A percentile compares a stretch with the other conserved stretches of the same genome.
These are phyloP conservation scores for Thuidium tamariscinum DNA, from an alignment of 225 moss, liverwort and hornwort genomes.

Conservation along the genomic window DNA sequence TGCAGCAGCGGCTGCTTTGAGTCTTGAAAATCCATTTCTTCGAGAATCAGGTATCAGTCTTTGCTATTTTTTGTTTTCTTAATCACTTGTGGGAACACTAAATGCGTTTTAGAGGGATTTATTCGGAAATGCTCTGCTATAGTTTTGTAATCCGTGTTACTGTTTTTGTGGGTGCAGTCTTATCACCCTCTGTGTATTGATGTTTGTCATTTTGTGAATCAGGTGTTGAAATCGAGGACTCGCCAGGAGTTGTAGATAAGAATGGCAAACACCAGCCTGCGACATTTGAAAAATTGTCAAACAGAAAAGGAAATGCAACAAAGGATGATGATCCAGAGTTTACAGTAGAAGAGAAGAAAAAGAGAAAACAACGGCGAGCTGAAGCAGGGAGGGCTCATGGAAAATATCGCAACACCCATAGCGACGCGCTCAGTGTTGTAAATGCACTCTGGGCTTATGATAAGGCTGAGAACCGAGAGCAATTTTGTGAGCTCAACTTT, in stretches of 20 bases:
- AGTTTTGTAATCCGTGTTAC: neutral
- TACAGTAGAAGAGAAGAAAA: slow-evolving; percentile 47
- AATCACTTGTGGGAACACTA: neutral
- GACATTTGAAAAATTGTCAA: neutral
- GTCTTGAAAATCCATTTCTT: slow-evolving; percentile 89
- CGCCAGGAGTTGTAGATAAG: neutral
- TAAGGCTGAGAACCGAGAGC: slow-evolving; percentile 51
- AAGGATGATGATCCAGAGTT: slow-evolving; percentile 24
- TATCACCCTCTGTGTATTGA: neutral
- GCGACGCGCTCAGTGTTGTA: slow-evolving; percentile 75
- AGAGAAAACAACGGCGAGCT: slow-evolving; percentile 55
- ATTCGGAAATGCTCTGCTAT: neutral
- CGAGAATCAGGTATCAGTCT: slow-evolving; percentile 47
- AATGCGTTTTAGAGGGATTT: neutral
- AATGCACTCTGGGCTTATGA: slow-evolving; percentile 86
- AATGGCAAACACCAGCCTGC: neutral
- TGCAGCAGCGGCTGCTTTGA: slow-evolving; percentile 79
- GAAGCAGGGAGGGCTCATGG: slow-evolving; percentile 74
- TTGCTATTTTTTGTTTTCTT: neutral
- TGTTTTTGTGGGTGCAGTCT: neutral
- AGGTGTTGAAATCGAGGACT: slow-evolving; percentile 36
- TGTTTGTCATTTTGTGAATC: neutral
- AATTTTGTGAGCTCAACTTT: slow-evolving; percentile 66
- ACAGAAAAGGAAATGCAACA: neutral
- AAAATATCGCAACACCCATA: slow-evolving; percentile 72